These are phyloP conservation scores for Melaleuca quinquenervia DNA, from an alignment of 345 rosid genomes.

Conservation along the genomic window DNA sequence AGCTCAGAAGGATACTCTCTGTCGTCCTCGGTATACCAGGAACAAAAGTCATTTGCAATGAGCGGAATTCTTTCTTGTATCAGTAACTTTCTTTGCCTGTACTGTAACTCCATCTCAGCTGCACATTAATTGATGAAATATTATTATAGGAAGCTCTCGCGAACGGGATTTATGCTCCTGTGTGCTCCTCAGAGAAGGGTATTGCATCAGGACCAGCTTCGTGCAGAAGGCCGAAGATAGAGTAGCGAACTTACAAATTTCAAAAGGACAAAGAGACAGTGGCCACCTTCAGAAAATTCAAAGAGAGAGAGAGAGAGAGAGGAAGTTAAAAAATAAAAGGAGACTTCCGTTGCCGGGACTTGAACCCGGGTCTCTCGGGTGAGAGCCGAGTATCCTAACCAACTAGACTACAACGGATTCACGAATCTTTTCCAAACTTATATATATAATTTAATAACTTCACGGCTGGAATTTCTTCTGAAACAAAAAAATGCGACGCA, in stretches of 20 bases:
- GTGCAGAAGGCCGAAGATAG: background rate
- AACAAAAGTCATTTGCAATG: background rate
- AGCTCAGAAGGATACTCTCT: background rate
- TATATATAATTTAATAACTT: background rate
- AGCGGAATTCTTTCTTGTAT: background rate
- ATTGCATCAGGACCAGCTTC: background rate
- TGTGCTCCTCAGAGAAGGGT: background rate
- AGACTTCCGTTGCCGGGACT: constrained; percentile 25
- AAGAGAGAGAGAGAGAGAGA: background rate
- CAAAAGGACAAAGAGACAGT: background rate
- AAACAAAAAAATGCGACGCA: background rate
- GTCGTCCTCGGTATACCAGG: background rate
- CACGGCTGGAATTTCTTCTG: background rate
- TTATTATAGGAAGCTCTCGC: background rate
- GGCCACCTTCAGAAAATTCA: no score
- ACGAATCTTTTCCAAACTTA: accelerated
- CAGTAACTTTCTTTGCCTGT: background rate
- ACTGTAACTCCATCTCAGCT: background rate
- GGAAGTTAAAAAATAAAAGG: accelerated
- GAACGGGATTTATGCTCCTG: background rate
- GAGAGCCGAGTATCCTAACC: constrained; percentile 46
- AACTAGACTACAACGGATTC: constrained; percentile 35
- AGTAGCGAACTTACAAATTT: background rate
- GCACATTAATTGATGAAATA: background rate
- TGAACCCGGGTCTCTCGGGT: constrained; percentile 36